Evolutionary conservation across 2,329 filamentous ascomycete species (phyloP).

Genomic region (Ceratocystis lukuohia): DNA sequence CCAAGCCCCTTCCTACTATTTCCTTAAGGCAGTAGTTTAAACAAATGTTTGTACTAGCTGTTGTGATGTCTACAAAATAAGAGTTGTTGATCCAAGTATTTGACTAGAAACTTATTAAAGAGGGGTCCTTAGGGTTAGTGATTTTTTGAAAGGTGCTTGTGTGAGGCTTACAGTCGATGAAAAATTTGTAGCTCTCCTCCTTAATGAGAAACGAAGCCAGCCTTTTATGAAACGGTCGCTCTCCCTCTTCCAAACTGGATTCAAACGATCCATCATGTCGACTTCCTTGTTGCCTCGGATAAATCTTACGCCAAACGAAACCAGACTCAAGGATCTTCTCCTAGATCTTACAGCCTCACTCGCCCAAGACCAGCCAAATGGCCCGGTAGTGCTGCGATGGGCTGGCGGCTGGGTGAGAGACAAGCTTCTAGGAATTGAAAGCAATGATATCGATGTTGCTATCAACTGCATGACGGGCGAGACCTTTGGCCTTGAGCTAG

Average conservation of each 20-base stretch:
- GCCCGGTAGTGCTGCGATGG: slow-evolving; percentile 53
- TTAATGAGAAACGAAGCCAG: not conserved
- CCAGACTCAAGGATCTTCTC: slow-evolving; percentile 59
- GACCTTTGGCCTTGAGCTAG: slow-evolving; percentile 56
- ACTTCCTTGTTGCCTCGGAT: slow-evolving; percentile 25
- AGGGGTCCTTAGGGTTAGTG: not conserved
- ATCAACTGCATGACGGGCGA: slow-evolving; percentile 78
- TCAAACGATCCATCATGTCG: slow-evolving; percentile 6
- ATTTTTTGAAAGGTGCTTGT: not conserved
- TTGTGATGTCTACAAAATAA: not conserved
- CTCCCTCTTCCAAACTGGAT: not conserved
- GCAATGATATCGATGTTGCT: slow-evolving; percentile 72
- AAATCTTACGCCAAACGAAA: slow-evolving; percentile 55
- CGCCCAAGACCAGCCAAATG: slow-evolving; percentile 25
- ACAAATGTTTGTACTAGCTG: not conserved
- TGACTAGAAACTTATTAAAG: not conserved
- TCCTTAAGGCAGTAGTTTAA: not conserved
- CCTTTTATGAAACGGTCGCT: slow-evolving; percentile 12
- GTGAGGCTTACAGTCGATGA: not conserved
- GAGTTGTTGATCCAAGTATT: not conserved
- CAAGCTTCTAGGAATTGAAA: slow-evolving; percentile 58
- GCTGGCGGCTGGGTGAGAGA: slow-evolving; percentile 82
- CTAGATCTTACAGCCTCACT: slow-evolving; percentile 62
- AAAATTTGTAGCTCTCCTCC: not conserved
- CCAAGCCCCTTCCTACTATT: not conserved